These are phyloP conservation scores for Yamadazyma insecticola DNA, from an alignment of 805 yeast species.

Conservation along the genomic window DNA sequence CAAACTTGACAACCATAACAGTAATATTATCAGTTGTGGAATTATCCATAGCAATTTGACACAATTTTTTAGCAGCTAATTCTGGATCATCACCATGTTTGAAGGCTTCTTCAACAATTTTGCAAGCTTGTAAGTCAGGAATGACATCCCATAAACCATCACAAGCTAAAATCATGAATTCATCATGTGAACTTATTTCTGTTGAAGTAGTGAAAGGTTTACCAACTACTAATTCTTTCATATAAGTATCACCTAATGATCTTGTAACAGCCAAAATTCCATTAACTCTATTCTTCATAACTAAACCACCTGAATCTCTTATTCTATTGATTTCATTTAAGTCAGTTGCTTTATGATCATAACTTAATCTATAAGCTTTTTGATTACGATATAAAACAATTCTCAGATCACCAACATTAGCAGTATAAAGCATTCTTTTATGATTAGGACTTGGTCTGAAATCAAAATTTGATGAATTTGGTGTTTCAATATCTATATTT, in stretches of 20 bases:
- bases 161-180: conserved; percentile 85
- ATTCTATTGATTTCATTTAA: conserved; percentile 71
- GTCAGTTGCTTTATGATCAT: conserved; percentile 93
- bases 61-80: conserved; percentile 61
- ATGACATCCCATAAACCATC: conserved; percentile 98
- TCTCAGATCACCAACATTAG: conserved; percentile 93
- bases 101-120: conserved; percentile 50
- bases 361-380: conserved; percentile 71
- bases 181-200: conserved; percentile 61
- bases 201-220: conserved; percentile 91
- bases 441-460: conserved; percentile 34
- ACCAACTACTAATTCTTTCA: conserved; percentile 85
- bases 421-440: conserved; percentile 79
- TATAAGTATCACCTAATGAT: conserved; percentile 88
- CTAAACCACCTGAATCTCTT: conserved; percentile 74
- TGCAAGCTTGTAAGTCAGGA: conserved; percentile 79
- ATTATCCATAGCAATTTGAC: conserved; percentile 68
- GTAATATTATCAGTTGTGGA: conserved; percentile 90
- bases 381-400: conserved; percentile 75
- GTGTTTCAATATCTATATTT: not conserved
- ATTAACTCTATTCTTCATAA: conserved; percentile 87
- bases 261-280: conserved; percentile 95
- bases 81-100: conserved; percentile 45
- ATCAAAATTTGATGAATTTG: conserved; percentile 3
- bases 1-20: conserved; percentile 76